Evolutionary conservation across 768 basidiomycete species (phyloP).

Genomic region (Agrocybe pediades): DNA sequence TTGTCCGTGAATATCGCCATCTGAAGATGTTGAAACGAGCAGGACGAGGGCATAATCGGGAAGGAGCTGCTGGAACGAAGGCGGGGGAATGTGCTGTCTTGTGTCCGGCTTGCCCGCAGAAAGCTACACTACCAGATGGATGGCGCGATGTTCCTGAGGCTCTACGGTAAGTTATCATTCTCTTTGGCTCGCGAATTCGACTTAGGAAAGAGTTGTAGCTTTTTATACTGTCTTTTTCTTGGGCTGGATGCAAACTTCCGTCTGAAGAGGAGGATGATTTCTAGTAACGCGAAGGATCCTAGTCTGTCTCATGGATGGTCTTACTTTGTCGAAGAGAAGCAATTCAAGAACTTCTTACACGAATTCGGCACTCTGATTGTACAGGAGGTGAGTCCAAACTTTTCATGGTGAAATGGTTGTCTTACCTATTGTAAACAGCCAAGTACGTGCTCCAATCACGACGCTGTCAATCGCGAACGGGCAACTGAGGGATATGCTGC

Average conservation of each 20-base stretch:
- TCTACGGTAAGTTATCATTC: background rate
- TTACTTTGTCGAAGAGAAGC: background rate
- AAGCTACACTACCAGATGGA: conserved; percentile 16
- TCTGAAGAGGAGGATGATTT: conserved; percentile 7
- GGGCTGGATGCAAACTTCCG: conserved; percentile 16
- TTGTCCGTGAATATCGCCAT: conserved; percentile 13
- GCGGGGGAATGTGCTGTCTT: conserved; percentile 8
- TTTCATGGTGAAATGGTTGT: background rate
- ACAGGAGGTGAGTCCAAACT: background rate
- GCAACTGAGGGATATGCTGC: conserved; percentile 11
- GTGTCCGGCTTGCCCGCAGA: conserved; percentile 19
- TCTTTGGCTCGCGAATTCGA: background rate
- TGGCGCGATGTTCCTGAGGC: conserved; percentile 6
- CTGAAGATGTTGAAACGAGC: conserved; percentile 14
- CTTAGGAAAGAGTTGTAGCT: background rate
- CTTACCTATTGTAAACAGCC: background rate
- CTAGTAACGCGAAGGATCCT: conserved; percentile 1
- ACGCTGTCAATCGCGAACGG: background rate
- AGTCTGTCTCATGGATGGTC: conserved; percentile 7
- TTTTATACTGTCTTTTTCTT: conserved; percentile 8
- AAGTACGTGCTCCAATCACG: background rate
- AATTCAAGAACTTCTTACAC: background rate
- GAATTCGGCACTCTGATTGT: background rate
- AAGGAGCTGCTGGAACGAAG: conserved; percentile 6
- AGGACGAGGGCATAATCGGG: conserved; percentile 13